Evolutionary conservation across 1,139 yeast species (phyloP), one percentile per base, ranked within the genome.

Genomic region (Blastobotrys persicus): DNA sequence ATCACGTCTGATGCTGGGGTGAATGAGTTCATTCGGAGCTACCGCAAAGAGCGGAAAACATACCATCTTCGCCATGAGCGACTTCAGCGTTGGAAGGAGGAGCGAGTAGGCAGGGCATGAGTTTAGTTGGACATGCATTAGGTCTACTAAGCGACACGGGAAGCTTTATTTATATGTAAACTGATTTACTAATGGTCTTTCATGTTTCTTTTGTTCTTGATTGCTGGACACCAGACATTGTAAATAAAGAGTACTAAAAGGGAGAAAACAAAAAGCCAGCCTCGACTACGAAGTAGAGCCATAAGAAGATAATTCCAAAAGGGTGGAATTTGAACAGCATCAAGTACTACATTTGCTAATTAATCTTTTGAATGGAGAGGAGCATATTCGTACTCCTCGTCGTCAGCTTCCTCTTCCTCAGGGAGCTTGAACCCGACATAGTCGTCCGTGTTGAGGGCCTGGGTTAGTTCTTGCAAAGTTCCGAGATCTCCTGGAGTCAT

Each of bases 401-500:
- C 63, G 35, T 65, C 82, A 33, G 73, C 79, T 42, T 74, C 79
- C 32, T 74, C 80, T 43, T 74, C 79, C 37, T 70, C 77, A 28
- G 88, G 86, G 56, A 91, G 75, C 59, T 77, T 81, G 79, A 94
- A 92, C 9, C 84, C 81, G 50, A 83, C 74, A 66, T 88, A 92
- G 64, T 88, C 96, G 49, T 85, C 94, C 35, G 88, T 84, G 57
- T 84, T 81, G 49, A 88, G 77, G 1, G 76, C 71, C 64, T 84
- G 86, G 51, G 79, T 78, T 37, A 88, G 88, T 67, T 92, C 98
- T 69, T 88, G 97, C 61, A 92, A 75, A 11, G 96, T 84, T n/a
- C 98, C 98, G 59, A 92, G 78, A 67, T 92, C 98, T 45, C 98
- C 98, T 0, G 98, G 98, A 1, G 98, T 92, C 95, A 88, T 89